phyloP scores from a whole-genome alignment of 495 filamentous ascomycete genomes.

The Neurospora pannonica region DNA sequence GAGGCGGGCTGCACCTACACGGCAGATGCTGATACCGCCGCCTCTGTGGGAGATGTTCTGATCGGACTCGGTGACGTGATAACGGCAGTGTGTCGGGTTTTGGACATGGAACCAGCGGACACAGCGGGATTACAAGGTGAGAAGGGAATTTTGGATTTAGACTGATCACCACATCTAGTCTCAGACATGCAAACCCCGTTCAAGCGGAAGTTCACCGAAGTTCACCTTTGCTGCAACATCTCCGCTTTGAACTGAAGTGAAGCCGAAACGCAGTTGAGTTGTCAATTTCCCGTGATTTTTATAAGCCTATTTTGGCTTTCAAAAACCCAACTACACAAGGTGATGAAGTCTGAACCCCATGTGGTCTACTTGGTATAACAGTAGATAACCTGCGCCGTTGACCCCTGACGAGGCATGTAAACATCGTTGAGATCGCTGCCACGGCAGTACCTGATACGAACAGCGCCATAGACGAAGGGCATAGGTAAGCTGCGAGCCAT shows the following conservation, averaged over 20 bases:
- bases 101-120: not conserved
- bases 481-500: not conserved
- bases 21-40: slow-evolving; percentile 12
- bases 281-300: not conserved
- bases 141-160: not conserved
- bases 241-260: not conserved
- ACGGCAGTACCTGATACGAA: not conserved
- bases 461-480: not conserved
- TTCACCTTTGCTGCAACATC: not conserved
- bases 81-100: not conserved
- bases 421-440: not conserved
- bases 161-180: not conserved
- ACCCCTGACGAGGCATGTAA: not conserved
- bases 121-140: not conserved
- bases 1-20: not conserved
- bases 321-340: not conserved
- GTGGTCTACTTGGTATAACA: not conserved
- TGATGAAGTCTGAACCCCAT: not conserved
- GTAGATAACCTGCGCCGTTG: not conserved
- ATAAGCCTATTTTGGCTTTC: not conserved
- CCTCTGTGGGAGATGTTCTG: slow-evolving; percentile 27
- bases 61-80: not conserved
- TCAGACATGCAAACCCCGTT: not conserved
- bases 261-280: not conserved
- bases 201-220: not conserved